Percentiles rank a stretch among this genome's conserved stretches.
Evolutionary conservation across 148 eudicot species (phyloP).

Genomic region (Selenicereus undatus): DNA sequence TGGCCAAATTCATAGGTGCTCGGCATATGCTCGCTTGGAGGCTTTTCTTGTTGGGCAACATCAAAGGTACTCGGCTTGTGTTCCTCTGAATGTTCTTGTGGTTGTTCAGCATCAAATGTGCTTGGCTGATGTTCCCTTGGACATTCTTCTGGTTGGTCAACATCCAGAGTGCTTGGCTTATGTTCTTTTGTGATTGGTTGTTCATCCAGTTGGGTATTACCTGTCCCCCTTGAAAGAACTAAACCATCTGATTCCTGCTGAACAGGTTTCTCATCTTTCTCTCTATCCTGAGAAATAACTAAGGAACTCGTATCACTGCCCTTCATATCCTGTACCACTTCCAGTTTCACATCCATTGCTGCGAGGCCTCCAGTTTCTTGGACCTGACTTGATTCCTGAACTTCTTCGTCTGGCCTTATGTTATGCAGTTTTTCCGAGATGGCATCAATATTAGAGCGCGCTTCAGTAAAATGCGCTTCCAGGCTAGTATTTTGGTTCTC

Average conservation of each 20-base stretch:
- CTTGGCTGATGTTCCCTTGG: slow-evolving; percentile 8
- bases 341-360: slow-evolving; percentile 17
- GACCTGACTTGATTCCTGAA: slow-evolving; percentile 18
- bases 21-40: not conserved
- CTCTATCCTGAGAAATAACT: slow-evolving; percentile 12
- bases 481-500: slow-evolving; percentile 44
- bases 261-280: slow-evolving; percentile 6
- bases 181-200: not conserved
- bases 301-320: slow-evolving; percentile 11
- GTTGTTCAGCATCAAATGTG: slow-evolving; percentile 14
- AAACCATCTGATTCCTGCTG: slow-evolving; percentile 6
- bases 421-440: slow-evolving; percentile 47
- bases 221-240: not conserved
- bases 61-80: slow-evolving; percentile 9
- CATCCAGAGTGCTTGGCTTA: slow-evolving; percentile 7
- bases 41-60: slow-evolving; percentile 8
- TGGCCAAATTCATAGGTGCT: slow-evolving; percentile 12
- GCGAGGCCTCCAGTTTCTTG: slow-evolving; percentile 5
- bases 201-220: not conserved
- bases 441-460: slow-evolving; percentile 38
- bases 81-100: slow-evolving; percentile 9
- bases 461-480: slow-evolving; percentile 44
- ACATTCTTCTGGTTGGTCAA: slow-evolving; percentile 10
- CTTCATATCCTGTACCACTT: not conserved
- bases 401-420: slow-evolving; percentile 53